Evolutionary conservation across 2,329 filamentous ascomycete species (phyloP).

Genomic region (Colletotrichum falcatum): DNA sequence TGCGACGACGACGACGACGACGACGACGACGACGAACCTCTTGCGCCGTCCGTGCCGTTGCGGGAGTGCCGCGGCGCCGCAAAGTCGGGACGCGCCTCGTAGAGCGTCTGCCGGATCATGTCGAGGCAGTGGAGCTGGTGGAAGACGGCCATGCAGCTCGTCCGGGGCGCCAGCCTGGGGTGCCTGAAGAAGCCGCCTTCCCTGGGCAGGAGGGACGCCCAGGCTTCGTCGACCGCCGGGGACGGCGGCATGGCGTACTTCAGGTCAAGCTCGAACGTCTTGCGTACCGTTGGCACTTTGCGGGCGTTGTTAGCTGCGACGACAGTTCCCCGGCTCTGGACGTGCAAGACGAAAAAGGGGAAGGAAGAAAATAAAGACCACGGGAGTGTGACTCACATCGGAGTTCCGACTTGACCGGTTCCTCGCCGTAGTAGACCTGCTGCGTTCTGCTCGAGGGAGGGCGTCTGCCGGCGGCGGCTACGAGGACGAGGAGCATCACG

Average conservation of each 20-base stretch:
- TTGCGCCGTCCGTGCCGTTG: neutral
- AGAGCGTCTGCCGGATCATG: slow-evolving; percentile 31
- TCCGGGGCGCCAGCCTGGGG: neutral
- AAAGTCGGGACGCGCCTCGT: slow-evolving; percentile 13
- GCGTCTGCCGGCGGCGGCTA: neutral
- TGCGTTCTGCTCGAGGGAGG: neutral
- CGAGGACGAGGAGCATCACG: slow-evolving; percentile 9
- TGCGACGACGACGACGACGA: too few species aligned
- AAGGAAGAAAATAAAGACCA: too few species aligned
- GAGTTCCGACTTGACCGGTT: slow-evolving; percentile 8
- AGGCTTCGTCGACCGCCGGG: neutral
- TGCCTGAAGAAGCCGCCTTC: slow-evolving; percentile 20
- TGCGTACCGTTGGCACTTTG: neutral
- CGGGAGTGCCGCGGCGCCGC: too few species aligned
- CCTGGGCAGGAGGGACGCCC: slow-evolving; percentile 10
- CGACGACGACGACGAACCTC: too few species aligned
- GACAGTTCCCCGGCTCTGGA: too few species aligned
- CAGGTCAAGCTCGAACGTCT: slow-evolving; percentile 5
- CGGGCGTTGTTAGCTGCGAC: neutral
- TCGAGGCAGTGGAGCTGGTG: slow-evolving; percentile 45
- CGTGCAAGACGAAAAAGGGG: too few species aligned
- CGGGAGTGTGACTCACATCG: neutral
- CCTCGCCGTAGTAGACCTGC: neutral
- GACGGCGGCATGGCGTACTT: slow-evolving; percentile 19
- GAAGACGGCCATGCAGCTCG: slow-evolving; percentile 34